Conservation (phyloP, 352 stramenopile genomes). For the Globisporangium sylvaticum region DNA sequence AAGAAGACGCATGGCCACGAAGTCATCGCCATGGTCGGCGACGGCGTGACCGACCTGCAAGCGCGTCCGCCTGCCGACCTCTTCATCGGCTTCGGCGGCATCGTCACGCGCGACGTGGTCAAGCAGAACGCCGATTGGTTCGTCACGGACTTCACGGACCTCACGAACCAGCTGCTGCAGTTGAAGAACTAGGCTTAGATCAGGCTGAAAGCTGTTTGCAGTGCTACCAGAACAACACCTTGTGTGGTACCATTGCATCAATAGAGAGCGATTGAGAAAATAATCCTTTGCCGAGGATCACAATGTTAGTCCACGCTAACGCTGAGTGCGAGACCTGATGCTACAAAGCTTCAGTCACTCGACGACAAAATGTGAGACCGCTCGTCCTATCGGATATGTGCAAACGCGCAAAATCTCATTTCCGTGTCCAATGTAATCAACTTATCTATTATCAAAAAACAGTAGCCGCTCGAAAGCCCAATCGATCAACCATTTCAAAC, state of each 20-base stretch:
- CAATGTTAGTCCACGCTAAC: no score
- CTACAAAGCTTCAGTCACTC: no score
- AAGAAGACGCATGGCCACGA: conserved; percentile 90
- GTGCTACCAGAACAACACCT: background rate
- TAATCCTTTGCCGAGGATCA: no score
- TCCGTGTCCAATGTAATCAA: background rate
- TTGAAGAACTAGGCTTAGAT: conserved; percentile 7
- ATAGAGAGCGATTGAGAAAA: background rate
- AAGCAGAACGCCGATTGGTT: conserved; percentile 96
- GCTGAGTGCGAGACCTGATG: no score
- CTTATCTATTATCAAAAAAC: conserved; percentile 1
- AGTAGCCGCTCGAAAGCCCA: background rate
- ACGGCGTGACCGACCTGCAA: conserved; percentile 98
- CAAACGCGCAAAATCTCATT: background rate
- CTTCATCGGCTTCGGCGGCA: conserved; percentile 97
- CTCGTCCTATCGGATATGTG: no score
- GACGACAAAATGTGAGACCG: no score
- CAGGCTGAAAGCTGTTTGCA: background rate
- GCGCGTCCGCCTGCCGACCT: conserved; percentile 95
- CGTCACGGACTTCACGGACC: conserved; percentile 93
- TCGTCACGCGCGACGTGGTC: conserved; percentile 92
- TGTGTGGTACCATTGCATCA: background rate
- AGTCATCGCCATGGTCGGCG: conserved; percentile 98
- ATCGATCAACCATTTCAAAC: background rate
- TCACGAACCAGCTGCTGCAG: conserved; percentile 59